These are phyloP conservation scores for Phoma herbarum DNA, from an alignment of 2,329 filamentous ascomycete species.

Conservation along the genomic window DNA sequence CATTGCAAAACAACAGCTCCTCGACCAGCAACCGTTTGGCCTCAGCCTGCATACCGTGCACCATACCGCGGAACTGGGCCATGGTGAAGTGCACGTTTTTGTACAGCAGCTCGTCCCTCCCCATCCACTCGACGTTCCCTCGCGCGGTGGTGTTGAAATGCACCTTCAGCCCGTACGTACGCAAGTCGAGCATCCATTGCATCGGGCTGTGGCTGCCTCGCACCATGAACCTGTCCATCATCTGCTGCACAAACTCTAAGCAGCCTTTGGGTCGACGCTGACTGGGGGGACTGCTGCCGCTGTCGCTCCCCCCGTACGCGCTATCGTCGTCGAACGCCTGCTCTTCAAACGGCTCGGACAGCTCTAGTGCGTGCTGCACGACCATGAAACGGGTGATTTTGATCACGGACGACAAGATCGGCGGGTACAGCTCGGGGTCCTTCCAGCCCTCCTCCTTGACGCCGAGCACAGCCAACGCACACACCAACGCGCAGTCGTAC, in stretches of 20 bases:
- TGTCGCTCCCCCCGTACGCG: no score
- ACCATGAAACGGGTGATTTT: no score
- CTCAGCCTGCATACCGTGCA: slow-evolving; percentile 12
- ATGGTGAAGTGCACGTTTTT: slow-evolving; percentile 23
- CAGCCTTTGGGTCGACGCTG: no score
- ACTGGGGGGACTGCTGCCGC: no score
- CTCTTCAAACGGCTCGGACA: no score
- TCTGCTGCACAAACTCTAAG: slow-evolving; percentile 27
- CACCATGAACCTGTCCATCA: slow-evolving; percentile 26
- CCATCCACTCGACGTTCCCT: slow-evolving; percentile 21
- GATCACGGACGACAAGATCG: no score
- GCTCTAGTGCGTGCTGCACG: no score
- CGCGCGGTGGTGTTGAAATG: slow-evolving; percentile 26
- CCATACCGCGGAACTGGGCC: slow-evolving; percentile 18
- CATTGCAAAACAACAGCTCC: slow-evolving; percentile 14
- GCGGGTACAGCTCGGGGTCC: no score
- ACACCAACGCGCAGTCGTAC: no score
- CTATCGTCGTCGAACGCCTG: no score
- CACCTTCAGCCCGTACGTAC: slow-evolving; percentile 26
- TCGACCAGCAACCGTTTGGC: slow-evolving; percentile 3
- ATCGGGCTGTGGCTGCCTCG: slow-evolving; percentile 23
- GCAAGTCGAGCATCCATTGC: slow-evolving; percentile 29
- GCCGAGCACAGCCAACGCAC: no score
- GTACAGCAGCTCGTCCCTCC: slow-evolving; percentile 20
- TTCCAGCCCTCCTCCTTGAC: no score